Evolutionary conservation across 129 eudicot species (phyloP), one percentile per base, ranked within the genome.

Genomic region (Pulicaria dysenterica): DNA sequence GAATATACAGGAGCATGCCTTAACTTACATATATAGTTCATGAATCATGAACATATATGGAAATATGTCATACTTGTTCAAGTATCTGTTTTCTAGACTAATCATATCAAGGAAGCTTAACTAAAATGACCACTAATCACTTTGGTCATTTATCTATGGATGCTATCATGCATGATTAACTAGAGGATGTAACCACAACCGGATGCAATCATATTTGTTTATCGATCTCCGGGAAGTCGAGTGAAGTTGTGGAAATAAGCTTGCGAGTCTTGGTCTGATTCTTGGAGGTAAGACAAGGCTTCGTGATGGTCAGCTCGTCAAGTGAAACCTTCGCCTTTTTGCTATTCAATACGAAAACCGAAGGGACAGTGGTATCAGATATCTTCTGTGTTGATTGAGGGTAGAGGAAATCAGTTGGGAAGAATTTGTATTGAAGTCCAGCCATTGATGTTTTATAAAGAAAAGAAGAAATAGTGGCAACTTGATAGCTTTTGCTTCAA

Each of bases 361-460:
- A 77, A 3, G 82, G 54, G 4, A 49, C 8, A 0, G 67, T 56
- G 53, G 63, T 58, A 53, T 64, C 58, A 16, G 68, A 11, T 62
- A 10, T 19, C 41, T 34, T 71, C 46, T 50, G 17, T n/a, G 57
- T 31, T 16, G 65, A 39, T 69, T 60, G 73, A 62, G 77, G 77
- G 67, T 51, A 63, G 38, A 78, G 66, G 13, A 78, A 71, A 70
- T 78, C 82, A 4, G 82, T 78, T 54, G 82, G 82, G 49, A 78
- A 78, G 59, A 78, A 78, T 44, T 78, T 71, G 72, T 78, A 78
- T 47, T 78, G 82, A 71, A 78, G 82, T 5, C 82, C 77, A 3
- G 77, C 82, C 82, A 78, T 78, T 8, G 46, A 54, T 61, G 15
- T 54, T 1, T 66, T 16, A 57, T 51, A 19, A 74, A 42, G 73